These are phyloP conservation scores for Rhizomucor miehei DNA, from an alignment of 371 early-diverging fungal species.

Conservation along the genomic window DNA sequence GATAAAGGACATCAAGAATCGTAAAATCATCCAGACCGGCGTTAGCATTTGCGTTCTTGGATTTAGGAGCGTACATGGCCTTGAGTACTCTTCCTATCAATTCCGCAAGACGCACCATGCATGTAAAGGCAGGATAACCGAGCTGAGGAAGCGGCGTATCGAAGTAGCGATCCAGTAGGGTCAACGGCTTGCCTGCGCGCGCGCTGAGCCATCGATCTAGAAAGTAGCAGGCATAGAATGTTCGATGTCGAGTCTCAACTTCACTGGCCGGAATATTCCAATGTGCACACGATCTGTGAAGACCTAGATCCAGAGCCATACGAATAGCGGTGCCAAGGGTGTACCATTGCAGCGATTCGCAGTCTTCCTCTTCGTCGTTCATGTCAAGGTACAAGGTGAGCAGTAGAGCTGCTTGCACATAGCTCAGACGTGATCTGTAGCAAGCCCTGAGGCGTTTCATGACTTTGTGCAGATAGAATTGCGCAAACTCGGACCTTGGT, in stretches of 20 bases:
- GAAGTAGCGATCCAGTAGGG: constrained; percentile 49
- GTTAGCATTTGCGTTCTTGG: constrained; percentile 34
- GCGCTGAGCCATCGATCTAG: constrained; percentile 56
- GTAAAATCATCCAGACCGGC: constrained; percentile 45
- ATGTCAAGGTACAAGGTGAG: constrained; percentile 45
- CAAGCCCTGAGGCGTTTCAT: constrained; percentile 27
- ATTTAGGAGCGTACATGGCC: constrained; percentile 43
- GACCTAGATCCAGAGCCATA: constrained; percentile 67
- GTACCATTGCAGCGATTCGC: constrained; percentile 52
- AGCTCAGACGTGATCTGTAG: constrained; percentile 27
- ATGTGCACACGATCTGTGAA: constrained; percentile 58
- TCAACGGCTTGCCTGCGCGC: constrained; percentile 46
- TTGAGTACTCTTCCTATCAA: constrained; percentile 43
- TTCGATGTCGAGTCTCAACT: constrained; percentile 57
- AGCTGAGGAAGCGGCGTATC: constrained; percentile 38
- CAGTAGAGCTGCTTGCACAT: constrained; percentile 42
- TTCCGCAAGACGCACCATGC: constrained; percentile 37
- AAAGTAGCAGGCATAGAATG: constrained; percentile 63
- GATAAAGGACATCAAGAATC: constrained; percentile 39
- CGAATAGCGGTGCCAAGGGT: constrained; percentile 65
- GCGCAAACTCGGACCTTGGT: constrained; percentile 20
- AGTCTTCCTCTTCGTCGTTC: constrained; percentile 31
- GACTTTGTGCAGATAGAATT: constrained; percentile 33
- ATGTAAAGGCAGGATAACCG: constrained; percentile 31
- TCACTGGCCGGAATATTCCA: constrained; percentile 53